Evolutionary conservation across 768 basidiomycete species (phyloP).

Genomic region (Xerocomus brunneocitrinus): DNA sequence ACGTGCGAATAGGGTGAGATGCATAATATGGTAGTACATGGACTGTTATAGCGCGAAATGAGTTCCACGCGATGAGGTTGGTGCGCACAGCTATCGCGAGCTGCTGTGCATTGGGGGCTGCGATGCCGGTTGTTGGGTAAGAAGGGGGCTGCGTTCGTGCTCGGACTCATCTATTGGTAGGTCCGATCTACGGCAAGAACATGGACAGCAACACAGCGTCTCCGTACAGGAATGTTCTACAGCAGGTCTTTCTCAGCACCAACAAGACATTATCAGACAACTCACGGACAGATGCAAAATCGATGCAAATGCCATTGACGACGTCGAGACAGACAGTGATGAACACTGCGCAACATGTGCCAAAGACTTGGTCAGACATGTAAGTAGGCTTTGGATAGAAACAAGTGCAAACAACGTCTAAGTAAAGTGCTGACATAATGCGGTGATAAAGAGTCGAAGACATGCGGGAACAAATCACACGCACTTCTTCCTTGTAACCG

Average conservation of each 20-base stretch:
- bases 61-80: slow-evolving; percentile 1
- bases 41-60: too few species aligned
- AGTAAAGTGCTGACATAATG: slow-evolving; percentile 14
- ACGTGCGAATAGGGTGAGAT: too few species aligned
- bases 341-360: slow-evolving; percentile 17
- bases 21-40: too few species aligned
- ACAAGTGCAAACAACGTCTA: too few species aligned
- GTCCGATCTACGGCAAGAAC: not conserved
- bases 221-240: slow-evolving; percentile 24
- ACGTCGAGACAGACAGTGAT: slow-evolving; percentile 20
- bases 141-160: slow-evolving; percentile 20
- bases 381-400: not conserved
- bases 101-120: slow-evolving; percentile 24
- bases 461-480: slow-evolving; percentile 1
- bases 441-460: not conserved
- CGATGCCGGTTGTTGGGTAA: slow-evolving; percentile 19
- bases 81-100: not conserved
- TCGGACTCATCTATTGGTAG: slow-evolving; percentile 2
- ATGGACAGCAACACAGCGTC: slow-evolving; percentile 22
- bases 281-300: slow-evolving; percentile 24
- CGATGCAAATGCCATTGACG: slow-evolving; percentile 20
- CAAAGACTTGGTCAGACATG: slow-evolving; percentile 22
- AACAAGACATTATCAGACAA: not conserved
- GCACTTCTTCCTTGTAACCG: not conserved
- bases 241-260: not conserved